phyloP scores from a whole-genome alignment of 1,139 yeast genomes.

The Yamadazyma epiphylla region DNA sequence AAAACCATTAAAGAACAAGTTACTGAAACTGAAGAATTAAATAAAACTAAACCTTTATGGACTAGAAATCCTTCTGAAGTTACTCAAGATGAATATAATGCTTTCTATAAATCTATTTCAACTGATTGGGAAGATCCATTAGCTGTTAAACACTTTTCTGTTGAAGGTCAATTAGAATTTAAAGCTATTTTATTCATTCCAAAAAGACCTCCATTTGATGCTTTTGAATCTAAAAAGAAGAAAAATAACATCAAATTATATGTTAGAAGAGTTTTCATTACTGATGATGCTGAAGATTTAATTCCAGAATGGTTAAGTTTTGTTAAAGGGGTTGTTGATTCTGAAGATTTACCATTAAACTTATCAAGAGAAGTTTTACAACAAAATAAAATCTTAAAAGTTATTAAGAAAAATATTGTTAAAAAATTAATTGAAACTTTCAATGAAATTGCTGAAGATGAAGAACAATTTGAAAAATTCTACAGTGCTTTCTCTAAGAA shows the following conservation, averaged over 20 bases:
- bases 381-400: conserved; percentile 99
- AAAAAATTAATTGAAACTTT: conserved; percentile 98
- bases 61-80: conserved; percentile 98
- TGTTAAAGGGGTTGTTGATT: conserved; percentile 98
- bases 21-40: conserved; percentile 92
- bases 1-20: conserved; percentile 83
- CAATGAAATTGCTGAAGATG: conserved; percentile 98
- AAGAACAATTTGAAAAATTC: conserved; percentile 98
- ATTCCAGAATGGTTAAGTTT: conserved; percentile 99
- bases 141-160: conserved; percentile 99
- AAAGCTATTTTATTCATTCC: conserved; percentile 97
- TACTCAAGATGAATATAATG: conserved; percentile 97
- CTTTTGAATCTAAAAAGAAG: conserved; percentile 98
- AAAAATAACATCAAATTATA: conserved; percentile 97
- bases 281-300: conserved; percentile 98
- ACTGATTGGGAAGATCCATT: conserved; percentile 99
- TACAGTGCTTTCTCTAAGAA: conserved; percentile 98
- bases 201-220: conserved; percentile 98
- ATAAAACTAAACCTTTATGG: conserved; percentile 99
- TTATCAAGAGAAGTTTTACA: conserved; percentile 99
- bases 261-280: conserved; percentile 99
- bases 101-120: conserved; percentile 98
- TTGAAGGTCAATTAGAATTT: conserved; percentile 99
- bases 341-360: conserved; percentile 99
- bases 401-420: conserved; percentile 97